Conservation (phyloP, 768 basidiomycete species). For the Rhizopogon vulgaris region DNA sequence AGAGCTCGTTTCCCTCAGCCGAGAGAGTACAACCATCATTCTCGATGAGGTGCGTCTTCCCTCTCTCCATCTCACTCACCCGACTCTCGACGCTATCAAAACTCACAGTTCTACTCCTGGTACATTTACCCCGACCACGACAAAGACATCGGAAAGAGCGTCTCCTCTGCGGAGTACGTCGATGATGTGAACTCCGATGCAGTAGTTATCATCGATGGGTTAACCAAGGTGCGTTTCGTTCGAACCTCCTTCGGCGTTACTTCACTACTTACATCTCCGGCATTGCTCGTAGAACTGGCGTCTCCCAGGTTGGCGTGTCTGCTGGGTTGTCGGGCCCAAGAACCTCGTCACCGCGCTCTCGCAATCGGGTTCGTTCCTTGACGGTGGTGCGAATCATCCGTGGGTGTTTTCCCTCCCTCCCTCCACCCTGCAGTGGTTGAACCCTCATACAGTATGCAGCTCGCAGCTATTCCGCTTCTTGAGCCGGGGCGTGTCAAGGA, state of each 20-base stretch:
- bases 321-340: conserved; percentile 91
- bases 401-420: conserved; percentile 30
- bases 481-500: conserved; percentile 58
- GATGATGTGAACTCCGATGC: conserved; percentile 85
- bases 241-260: not conserved
- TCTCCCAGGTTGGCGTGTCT: conserved; percentile 90
- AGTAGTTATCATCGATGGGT: conserved; percentile 81
- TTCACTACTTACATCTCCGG: conserved; percentile 17
- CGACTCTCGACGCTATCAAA: not conserved
- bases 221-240: conserved; percentile 65
- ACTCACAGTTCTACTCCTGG: conserved; percentile 83
- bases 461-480: conserved; percentile 81
- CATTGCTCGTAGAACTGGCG: conserved; percentile 70
- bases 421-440: conserved; percentile 1
- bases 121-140: conserved; percentile 84
- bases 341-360: conserved; percentile 83
- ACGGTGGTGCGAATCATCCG: conserved; percentile 94
- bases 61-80: not conserved
- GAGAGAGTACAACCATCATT: conserved; percentile 78
- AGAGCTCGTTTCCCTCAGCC: conserved; percentile 66
- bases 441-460: conserved; percentile 54
- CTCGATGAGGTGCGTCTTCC: conserved; percentile 61
- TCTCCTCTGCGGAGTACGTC: conserved; percentile 80
- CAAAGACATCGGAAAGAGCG: conserved; percentile 65
- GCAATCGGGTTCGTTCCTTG: conserved; percentile 91